These are phyloP conservation scores for Isoetes engelmannii DNA, from an alignment of 83 land plant genomes.

Conservation along the genomic window DNA sequence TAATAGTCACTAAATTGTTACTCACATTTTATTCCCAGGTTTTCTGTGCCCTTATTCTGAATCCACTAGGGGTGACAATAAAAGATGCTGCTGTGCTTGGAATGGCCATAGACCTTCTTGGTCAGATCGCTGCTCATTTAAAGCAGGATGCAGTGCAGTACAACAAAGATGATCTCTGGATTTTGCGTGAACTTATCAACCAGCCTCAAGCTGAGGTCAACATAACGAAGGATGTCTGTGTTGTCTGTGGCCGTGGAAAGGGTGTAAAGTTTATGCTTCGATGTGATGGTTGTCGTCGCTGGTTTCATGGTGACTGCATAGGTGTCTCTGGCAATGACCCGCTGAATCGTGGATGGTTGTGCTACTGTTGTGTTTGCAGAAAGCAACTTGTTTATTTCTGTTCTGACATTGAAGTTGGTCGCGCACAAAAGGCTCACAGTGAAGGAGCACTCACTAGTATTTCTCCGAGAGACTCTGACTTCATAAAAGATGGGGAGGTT, in stretches of 20 bases:
- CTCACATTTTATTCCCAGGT: constrained; percentile 48
- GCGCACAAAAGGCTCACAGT: constrained; percentile 10
- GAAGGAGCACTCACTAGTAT: constrained; percentile 18
- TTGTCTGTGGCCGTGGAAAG: constrained; percentile 52
- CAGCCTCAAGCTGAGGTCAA: constrained; percentile 16
- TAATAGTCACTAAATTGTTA: not conserved
- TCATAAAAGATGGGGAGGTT: constrained; percentile 40
- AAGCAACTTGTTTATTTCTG: constrained; percentile 54
- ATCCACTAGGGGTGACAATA: constrained; percentile 75
- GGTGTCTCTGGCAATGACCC: constrained; percentile 56
- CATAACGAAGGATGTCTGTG: constrained; percentile 41
- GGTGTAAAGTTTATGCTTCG: constrained; percentile 34
- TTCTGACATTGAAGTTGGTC: constrained; percentile 37
- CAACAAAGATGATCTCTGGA: constrained; percentile 67
- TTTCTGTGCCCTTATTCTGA: constrained; percentile 81
- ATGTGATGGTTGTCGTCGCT: constrained; percentile 69
- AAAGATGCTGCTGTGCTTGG: constrained; percentile 78
- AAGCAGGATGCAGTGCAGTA: constrained; percentile 70
- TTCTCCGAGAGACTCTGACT: constrained; percentile 18
- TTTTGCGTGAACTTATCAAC: constrained; percentile 41
- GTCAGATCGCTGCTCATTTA: constrained; percentile 85
- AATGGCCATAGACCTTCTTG: constrained; percentile 87
- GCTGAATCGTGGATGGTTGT: constrained; percentile 53
- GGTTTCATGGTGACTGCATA: constrained; percentile 81
- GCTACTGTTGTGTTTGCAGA: constrained; percentile 70